Evolutionary conservation across 2,329 filamentous ascomycete genomes (phyloP).

Genomic region (Neocucurbitaria cava): DNA sequence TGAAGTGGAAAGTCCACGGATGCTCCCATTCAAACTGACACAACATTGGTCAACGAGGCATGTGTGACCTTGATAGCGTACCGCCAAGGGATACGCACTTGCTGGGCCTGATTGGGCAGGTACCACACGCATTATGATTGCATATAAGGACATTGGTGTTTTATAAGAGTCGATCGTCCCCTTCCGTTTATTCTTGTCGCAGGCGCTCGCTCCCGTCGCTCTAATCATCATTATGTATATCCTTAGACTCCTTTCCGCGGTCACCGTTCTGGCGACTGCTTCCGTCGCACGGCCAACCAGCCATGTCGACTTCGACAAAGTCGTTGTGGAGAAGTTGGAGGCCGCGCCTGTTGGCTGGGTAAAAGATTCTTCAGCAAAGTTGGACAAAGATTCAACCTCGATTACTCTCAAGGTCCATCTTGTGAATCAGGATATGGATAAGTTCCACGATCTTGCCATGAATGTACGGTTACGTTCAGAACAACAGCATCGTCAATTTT

Average conservation of each 20-base stretch:
- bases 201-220: conserved; percentile 6
- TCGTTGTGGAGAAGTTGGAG: conserved; percentile 20
- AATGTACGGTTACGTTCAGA: conserved; percentile 11
- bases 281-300: conserved; percentile 20
- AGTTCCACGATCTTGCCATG: conserved; percentile 28
- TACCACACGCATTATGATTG: not conserved
- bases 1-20: not conserved
- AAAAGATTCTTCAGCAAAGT: conserved; percentile 13
- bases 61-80: not conserved
- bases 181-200: not conserved
- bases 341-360: conserved; percentile 19
- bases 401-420: conserved; percentile 28
- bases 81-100: not conserved
- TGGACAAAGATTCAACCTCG: conserved; percentile 21
- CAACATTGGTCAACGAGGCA: conserved; percentile 1
- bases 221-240: conserved; percentile 1
- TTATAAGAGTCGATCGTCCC: not conserved
- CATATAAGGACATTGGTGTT: not conserved
- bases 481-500: not conserved
- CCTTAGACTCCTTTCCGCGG: not conserved
- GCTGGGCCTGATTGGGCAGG: conserved; percentile 8
- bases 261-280: not conserved
- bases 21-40: not conserved
- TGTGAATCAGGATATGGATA: conserved; percentile 24
- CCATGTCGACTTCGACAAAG: conserved; percentile 8